Conservation (phyloP, 164 flowering plant genomes). For the Protea cynaroides region DNA sequence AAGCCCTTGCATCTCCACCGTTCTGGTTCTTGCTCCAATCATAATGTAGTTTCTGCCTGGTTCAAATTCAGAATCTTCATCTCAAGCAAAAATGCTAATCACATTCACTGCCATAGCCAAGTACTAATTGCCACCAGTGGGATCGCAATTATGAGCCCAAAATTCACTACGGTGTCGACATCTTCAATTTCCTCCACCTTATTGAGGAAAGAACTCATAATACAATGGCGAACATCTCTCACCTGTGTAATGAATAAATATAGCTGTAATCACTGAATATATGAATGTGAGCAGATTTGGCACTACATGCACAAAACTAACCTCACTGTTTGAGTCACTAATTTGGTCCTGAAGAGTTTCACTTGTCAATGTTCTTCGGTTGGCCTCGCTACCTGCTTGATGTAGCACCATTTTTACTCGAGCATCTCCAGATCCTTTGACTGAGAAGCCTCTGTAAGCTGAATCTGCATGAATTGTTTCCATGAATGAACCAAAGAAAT, state of each 20-base stretch:
- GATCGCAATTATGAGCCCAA: constrained; percentile 53
- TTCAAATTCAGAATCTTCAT: too few relatives aligned
- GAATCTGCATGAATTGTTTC: constrained; percentile 88
- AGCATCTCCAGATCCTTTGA: constrained; percentile 12
- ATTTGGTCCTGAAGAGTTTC: constrained; percentile 20
- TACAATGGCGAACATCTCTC: constrained; percentile 17
- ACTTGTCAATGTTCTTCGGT: constrained; percentile 22
- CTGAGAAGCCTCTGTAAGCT: constrained; percentile 44
- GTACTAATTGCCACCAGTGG: constrained; percentile 38
- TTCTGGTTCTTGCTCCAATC: too few relatives aligned
- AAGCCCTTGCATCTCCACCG: too few relatives aligned
- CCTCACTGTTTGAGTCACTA: constrained; percentile 23
- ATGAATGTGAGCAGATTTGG: background rate
- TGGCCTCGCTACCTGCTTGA: constrained; percentile 18
- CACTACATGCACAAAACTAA: constrained; percentile 9
- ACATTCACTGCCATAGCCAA: constrained; percentile 38
- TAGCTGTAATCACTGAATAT: background rate
- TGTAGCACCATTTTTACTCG: constrained; percentile 21
- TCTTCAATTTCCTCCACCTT: constrained; percentile 31
- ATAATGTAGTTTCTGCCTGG: too few relatives aligned
- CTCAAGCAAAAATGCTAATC: background rate
- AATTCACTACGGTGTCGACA: constrained; percentile 46
- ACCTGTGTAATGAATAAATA: constrained; percentile 22
- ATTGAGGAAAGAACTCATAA: constrained; percentile 15
- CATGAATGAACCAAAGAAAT: constrained; percentile 97